Conservation (phyloP, 768 basidiomycete genomes). For the Polyporus arcularius region DNA sequence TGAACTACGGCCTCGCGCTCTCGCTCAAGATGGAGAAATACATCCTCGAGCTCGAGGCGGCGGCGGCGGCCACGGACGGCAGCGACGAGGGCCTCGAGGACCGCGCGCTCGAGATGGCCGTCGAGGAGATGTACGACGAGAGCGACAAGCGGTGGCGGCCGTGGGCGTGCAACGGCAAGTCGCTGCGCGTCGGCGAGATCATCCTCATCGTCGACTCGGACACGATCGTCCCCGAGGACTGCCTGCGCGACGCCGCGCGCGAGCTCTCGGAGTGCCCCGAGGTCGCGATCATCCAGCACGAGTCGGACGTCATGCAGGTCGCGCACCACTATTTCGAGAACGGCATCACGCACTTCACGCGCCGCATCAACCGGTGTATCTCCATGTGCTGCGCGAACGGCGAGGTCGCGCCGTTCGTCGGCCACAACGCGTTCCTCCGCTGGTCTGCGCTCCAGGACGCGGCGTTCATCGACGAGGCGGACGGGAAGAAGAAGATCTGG, state of each 20-base stretch:
- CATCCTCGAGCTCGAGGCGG: conserved; percentile 48
- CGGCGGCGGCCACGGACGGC: conserved; percentile 37
- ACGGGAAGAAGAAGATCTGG: conserved; percentile 75
- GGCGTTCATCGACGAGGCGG: conserved; percentile 66
- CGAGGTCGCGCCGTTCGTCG: conserved; percentile 82
- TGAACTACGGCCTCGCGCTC: conserved; percentile 81
- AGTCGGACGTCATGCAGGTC: conserved; percentile 92
- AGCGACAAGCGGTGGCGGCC: conserved; percentile 62
- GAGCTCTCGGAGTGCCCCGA: conserved; percentile 82
- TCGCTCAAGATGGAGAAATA: conserved; percentile 61
- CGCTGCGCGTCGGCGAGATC: conserved; percentile 75
- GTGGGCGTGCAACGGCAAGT: conserved; percentile 76
- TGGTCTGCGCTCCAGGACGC: conserved; percentile 91
- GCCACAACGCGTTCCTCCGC: conserved; percentile 86
- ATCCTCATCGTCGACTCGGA: conserved; percentile 85
- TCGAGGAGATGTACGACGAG: conserved; percentile 70
- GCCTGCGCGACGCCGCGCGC: conserved; percentile 86
- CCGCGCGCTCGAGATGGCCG: conserved; percentile 66
- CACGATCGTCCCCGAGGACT: conserved; percentile 83
- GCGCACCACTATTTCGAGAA: conserved; percentile 91
- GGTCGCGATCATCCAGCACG: conserved; percentile 88
- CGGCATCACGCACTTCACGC: conserved; percentile 86
- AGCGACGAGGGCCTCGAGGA: conserved; percentile 65
- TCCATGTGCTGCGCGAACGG: conserved; percentile 81
- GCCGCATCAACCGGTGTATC: conserved; percentile 81